Evolutionary conservation across 495 filamentous ascomycete genomes (phyloP).

Genomic region (Trichoderma virens): DNA sequence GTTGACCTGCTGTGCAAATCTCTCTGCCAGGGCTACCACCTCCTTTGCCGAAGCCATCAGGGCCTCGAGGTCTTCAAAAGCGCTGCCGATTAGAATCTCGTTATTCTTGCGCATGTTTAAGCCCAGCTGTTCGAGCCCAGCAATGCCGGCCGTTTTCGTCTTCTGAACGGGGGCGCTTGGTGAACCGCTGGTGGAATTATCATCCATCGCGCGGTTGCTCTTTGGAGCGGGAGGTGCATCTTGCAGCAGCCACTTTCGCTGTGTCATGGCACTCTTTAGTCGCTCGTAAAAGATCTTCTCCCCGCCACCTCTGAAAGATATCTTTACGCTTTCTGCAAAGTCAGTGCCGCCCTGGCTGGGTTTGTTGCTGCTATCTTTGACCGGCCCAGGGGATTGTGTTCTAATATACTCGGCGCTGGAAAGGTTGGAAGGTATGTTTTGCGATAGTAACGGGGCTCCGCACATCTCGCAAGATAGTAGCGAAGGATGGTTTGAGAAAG

Average conservation of each 20-base stretch:
- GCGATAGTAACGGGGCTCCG: slow-evolving; percentile 62
- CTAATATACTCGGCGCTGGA: slow-evolving; percentile 44
- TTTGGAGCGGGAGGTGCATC: slow-evolving; percentile 84
- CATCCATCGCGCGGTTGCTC: slow-evolving; percentile 59
- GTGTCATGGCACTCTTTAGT: slow-evolving; percentile 76
- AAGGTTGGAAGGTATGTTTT: slow-evolving; percentile 33
- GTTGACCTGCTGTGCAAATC: slow-evolving; percentile 64
- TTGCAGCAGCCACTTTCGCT: slow-evolving; percentile 93
- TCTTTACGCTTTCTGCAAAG: slow-evolving; percentile 68
- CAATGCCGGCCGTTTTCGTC: slow-evolving; percentile 74
- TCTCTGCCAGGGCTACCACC: slow-evolving; percentile 86
- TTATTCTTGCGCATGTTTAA: slow-evolving; percentile 82
- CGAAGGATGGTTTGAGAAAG: slow-evolving; percentile 88
- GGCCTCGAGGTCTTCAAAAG: slow-evolving; percentile 94
- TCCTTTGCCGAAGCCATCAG: slow-evolving; percentile 96
- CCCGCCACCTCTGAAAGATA: slow-evolving; percentile 86
- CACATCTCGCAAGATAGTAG: slow-evolving; percentile 86
- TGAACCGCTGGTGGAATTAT: slow-evolving; percentile 22
- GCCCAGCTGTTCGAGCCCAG: slow-evolving; percentile 78
- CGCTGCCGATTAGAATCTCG: slow-evolving; percentile 82
- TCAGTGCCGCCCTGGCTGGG: slow-evolving; percentile 24
- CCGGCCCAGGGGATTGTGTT: slow-evolving; percentile 3
- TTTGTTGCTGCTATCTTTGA: neutral
- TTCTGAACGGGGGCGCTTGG: slow-evolving; percentile 29
- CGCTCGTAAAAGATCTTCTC: slow-evolving; percentile 86